Base-by-base conservation (phyloP, 768 basidiomycete genomes). In the Chalciporus pseudorubinellus region DNA sequence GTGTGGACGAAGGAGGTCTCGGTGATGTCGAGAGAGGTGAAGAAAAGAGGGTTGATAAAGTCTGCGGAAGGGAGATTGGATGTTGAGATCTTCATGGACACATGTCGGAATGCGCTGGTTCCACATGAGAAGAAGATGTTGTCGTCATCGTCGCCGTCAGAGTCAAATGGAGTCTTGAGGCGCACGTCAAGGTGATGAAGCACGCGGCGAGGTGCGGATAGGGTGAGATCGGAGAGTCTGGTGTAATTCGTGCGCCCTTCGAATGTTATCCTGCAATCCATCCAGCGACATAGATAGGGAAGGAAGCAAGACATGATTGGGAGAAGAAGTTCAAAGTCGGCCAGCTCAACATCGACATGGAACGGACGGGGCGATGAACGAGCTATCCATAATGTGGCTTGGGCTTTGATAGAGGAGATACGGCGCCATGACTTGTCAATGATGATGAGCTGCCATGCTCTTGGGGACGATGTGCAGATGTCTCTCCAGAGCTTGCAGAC, bases 291-390 rank as follows among this genome's bases (percentile, higher is more conserved):
- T 39, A 87, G 60, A 24, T 77, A 69, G 10, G 78, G 72, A 0
- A 89, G 69, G 31, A 89, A 72, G 5, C 82, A 84, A 0, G 84
- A 82, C 29, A 89, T 70, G 52, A 89, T 73, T 9, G 86, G 78
- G 4, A 89, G 73, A 29, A 87, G 70, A 50, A 70, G 69, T 51
- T 85, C 80, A 22, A 74, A 66, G 49, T 76, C 72, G 19, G 68
- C 50, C 18, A 82, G 66, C 14, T 76, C 66, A 50, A 89, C 61
- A 33, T 80, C 71, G 45, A 89, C 70, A 53, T 79, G 74, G 58
- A 87, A 78, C 1, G 73, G 72, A 33, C 87, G 74, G 0, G 81
- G 80, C 6, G 66, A 55, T 4, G 85, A 85, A 43, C 74, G 76
- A 48, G 68, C 60, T 26, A 78, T 68, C 83, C 82, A 89, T 0